phyloP scores from a whole-genome alignment of 1,139 yeast genomes.

The Blastobotrys illinoisensis region DNA sequence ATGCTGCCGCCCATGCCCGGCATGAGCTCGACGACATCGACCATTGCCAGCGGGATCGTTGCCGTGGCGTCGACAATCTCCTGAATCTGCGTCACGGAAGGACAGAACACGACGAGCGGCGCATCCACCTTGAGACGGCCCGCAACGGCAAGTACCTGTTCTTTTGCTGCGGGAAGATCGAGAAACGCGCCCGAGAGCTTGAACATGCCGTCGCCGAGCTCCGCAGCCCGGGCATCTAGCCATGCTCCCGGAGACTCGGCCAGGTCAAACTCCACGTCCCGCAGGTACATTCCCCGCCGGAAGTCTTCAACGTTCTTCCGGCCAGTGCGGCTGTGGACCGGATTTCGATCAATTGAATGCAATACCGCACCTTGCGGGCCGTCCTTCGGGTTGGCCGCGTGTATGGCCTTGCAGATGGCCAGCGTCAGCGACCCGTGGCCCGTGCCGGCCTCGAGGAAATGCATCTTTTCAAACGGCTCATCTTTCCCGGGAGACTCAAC shows the following conservation, averaged over 20 bases:
- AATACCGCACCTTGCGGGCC: conserved; percentile 38
- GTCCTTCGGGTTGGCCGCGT: conserved; percentile 35
- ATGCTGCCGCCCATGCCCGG: conserved; percentile 43
- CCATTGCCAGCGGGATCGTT: conserved; percentile 32
- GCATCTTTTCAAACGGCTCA: conserved; percentile 23
- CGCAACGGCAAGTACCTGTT: conserved; percentile 32
- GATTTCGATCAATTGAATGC: conserved; percentile 40
- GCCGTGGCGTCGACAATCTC: conserved; percentile 21
- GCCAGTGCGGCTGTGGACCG: conserved; percentile 38
- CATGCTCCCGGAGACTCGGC: conserved; percentile 39
- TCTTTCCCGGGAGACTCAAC: conserved; percentile 25
- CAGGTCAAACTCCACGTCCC: conserved; percentile 42
- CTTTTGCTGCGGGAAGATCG: conserved; percentile 41
- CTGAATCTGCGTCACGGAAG: conserved; percentile 42
- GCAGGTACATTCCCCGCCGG: conserved; percentile 37
- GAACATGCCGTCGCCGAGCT: conserved; percentile 2
- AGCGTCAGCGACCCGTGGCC: conserved; percentile 47
- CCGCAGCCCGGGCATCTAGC: conserved; percentile 28
- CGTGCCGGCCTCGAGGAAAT: conserved; percentile 46
- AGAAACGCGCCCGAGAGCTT: conserved; percentile 36
- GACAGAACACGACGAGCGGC: conserved; percentile 41
- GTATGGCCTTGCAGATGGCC: conserved; percentile 40
- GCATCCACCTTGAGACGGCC: conserved; percentile 36
- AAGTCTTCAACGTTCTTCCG: conserved; percentile 35
- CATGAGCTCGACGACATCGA: conserved; percentile 37